phyloP scores from a whole-genome alignment of 257 asterid genomes.

The Ilex asprella region DNA sequence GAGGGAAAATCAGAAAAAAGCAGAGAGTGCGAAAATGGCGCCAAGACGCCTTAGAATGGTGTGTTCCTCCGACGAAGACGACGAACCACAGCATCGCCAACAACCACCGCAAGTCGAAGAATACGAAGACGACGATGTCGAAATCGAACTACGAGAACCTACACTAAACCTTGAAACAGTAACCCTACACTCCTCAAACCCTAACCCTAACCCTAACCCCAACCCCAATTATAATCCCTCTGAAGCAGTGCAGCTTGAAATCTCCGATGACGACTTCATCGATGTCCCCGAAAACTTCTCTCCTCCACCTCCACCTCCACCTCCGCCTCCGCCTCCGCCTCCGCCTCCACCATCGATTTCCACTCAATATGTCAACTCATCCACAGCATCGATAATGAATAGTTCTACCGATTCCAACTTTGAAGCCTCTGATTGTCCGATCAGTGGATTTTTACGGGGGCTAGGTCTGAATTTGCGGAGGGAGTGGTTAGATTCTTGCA shows the following conservation, averaged over 20 bases:
- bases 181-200: conserved; percentile 42
- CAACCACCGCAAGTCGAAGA: conserved; percentile 22
- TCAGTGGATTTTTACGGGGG: conserved; percentile 37
- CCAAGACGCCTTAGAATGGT: conserved; percentile 47
- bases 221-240: conserved; percentile 11
- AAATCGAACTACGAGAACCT: conserved; percentile 5
- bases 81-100: conserved; percentile 25
- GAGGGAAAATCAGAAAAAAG: conserved; percentile 32
- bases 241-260: conserved; percentile 41
- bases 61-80: conserved; percentile 63
- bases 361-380: not conserved
- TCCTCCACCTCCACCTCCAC: not conserved
- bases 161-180: conserved; percentile 48
- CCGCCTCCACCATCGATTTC: not conserved
- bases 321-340: not conserved
- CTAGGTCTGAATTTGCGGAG: conserved; percentile 53
- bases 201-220: conserved; percentile 12
- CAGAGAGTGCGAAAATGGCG: too few species aligned
- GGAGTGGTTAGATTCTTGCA: conserved; percentile 76
- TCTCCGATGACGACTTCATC: conserved; percentile 45
- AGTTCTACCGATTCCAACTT: conserved; percentile 6
- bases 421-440: conserved; percentile 36
- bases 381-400: not conserved
- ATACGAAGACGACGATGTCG: conserved; percentile 32
- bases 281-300: not conserved